phyloP scores from a whole-genome alignment of 306 rosid genomes.

The Mucuna pruriens region DNA sequence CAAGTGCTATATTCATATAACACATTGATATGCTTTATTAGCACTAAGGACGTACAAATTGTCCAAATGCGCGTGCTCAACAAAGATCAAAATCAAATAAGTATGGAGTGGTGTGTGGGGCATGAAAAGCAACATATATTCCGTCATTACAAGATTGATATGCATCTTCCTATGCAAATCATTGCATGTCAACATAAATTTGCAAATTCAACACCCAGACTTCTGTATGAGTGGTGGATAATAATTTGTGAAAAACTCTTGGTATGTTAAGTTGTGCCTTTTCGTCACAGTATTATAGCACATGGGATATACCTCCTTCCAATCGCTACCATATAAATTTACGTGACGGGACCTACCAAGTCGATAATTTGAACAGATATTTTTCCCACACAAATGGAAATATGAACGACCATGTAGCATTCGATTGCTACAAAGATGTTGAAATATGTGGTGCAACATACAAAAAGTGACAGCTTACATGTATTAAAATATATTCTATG shows the following conservation, averaged over 20 bases:
- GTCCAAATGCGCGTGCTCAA: constrained; percentile 26
- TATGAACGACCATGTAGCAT: neutral
- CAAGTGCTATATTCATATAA: neutral
- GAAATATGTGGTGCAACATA: constrained; percentile 17
- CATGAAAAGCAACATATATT: constrained; percentile 34
- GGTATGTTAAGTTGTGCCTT: neutral
- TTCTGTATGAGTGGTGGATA: constrained; percentile 8
- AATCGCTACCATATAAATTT: constrained; percentile 26
- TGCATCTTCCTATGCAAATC: neutral
- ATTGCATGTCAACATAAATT: neutral
- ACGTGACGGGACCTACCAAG: constrained; percentile 18
- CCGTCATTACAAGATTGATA: constrained; percentile 35
- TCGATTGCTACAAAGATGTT: constrained; percentile 18
- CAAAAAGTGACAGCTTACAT: constrained; percentile 3
- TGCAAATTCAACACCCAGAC: neutral
- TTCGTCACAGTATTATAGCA: constrained; percentile 6
- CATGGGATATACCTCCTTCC: constrained; percentile 15
- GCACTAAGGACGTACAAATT: constrained; percentile 18
- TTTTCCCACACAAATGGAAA: constrained; percentile 29
- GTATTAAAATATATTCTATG: neutral
- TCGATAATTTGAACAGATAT: constrained; percentile 15
- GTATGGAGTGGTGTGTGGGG: constrained; percentile 37
- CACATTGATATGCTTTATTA: neutral
- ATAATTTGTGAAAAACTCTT: neutral
- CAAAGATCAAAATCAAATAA: constrained; percentile 19